Evolutionary conservation across 441 rosid species (phyloP), one percentile per base, ranked within the genome.

Genomic region (Kokia cookei): DNA sequence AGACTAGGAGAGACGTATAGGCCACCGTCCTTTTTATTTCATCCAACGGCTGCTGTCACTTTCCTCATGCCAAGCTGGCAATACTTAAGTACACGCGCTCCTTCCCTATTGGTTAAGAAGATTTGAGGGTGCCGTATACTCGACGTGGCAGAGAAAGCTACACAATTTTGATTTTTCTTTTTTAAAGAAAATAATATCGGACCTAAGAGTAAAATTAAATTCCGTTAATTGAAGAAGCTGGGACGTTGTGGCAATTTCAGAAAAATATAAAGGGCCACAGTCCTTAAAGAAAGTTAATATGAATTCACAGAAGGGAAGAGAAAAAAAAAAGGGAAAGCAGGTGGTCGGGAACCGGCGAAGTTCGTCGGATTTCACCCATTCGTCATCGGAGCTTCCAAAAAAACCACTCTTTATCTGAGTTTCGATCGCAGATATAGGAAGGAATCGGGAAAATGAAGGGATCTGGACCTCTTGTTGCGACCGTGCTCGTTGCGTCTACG

Each of bases 311-410:
- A 69, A 6, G 7, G 1, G 13, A 5, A n/a, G 48, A 14, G 54
- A 3, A n/a, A 27, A 3, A 22, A 13, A n/a, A 15, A 24, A 24
- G 5, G 58, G 24, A 4, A 32, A 53, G 11, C 45, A 12, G 60
- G 79, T 51, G 85, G 87, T 76, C 78, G 91, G 83, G 89, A 87
- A 84, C 91, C 91, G 97, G 90, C 92, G 85, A 27, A 53, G 22
- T 35, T 71, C 86, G 88, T 87, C 87, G 91, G 89, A 66, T 82
- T 84, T 88, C 84, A 81, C 71, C 81, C 69, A 2, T 77, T 70
- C 48, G 7, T 27, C n/a, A 10, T 61, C 24, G 1, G 22, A 24
- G 10, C 42, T 27, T 15, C 58, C 3, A 7, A 14, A 57, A 50
- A 8, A 68, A 29, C 9, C 43, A 27, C 10, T 29, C n/a, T 26